Conservation (phyloP, 495 filamentous ascomycete genomes). For the Aspergillus kassunensis region DNA sequence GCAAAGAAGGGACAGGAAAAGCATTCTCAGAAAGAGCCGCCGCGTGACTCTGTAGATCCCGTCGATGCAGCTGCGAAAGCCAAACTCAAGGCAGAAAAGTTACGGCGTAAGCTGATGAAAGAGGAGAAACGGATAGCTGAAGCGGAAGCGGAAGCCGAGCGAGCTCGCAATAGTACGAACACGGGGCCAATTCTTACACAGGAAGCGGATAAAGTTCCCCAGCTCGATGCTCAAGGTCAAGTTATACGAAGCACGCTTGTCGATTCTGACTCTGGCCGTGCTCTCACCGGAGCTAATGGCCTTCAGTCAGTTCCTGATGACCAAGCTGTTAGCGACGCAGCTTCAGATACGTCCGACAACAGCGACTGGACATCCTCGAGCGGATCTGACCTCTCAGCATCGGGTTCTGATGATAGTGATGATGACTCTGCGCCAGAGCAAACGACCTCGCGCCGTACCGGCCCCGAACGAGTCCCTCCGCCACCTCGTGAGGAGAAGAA, state of each 20-base stretch:
- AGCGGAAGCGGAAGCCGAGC: constrained; percentile 46
- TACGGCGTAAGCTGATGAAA: constrained; percentile 42
- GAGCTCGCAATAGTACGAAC: constrained; percentile 29
- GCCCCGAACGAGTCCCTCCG: constrained; percentile 40
- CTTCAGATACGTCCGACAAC: constrained; percentile 21
- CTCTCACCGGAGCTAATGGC: neutral
- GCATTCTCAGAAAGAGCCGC: constrained; percentile 23
- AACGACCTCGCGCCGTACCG: constrained; percentile 35
- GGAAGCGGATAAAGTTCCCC: neutral
- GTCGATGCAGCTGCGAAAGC: constrained; percentile 39
- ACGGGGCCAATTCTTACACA: neutral
- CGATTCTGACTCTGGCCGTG: neutral
- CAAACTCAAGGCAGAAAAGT: constrained; percentile 48
- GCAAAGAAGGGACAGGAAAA: constrained; percentile 25
- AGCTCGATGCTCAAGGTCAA: neutral
- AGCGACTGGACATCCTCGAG: constrained; percentile 39
- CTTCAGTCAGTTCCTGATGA: constrained; percentile 11
- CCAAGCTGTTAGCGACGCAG: constrained; percentile 8
- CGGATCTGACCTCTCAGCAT: constrained; percentile 30
- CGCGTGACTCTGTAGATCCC: constrained; percentile 24
- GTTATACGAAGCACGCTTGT: neutral
- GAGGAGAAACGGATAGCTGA: constrained; percentile 47
- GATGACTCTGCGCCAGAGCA: constrained; percentile 42
- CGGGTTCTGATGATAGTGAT: constrained; percentile 33
- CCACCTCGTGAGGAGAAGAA: constrained; percentile 39